A percentile compares a stretch with the other conserved stretches of the same genome.
phyloP scores from a whole-genome alignment of 2,329 filamentous ascomycete genomes.

The Penicillium sp. region DNA sequence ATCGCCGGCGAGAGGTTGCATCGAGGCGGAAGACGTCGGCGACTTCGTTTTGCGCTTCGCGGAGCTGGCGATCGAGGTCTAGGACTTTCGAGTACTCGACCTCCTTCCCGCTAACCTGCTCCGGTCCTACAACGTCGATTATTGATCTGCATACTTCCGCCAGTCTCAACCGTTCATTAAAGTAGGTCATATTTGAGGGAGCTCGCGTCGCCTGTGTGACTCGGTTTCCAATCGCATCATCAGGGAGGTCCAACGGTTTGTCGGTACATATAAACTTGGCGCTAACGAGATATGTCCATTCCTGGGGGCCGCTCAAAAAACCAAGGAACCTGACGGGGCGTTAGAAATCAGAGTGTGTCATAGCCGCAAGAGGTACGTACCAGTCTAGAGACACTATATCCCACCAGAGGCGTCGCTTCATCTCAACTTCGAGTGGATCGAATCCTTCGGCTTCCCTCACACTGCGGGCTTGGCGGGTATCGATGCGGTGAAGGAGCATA shows the following conservation, averaged over 20 bases:
- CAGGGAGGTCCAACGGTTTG: constrained; percentile 49
- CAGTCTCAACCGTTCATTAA: constrained; percentile 48
- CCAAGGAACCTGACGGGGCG: constrained; percentile 39
- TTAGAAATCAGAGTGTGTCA: not conserved
- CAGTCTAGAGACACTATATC: constrained; percentile 50
- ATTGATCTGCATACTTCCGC: constrained; percentile 47
- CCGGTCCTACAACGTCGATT: constrained; percentile 41
- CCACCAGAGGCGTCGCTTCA: constrained; percentile 51
- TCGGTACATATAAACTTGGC: constrained; percentile 49
- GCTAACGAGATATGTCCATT: constrained; percentile 50
- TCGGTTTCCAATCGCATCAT: constrained; percentile 39
- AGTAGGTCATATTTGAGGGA: constrained; percentile 53
- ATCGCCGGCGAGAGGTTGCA: constrained; percentile 30
- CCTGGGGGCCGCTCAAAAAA: constrained; percentile 49
- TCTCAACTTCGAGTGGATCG: constrained; percentile 38
- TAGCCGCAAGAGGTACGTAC: constrained; percentile 28
- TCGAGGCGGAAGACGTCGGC: constrained; percentile 47
- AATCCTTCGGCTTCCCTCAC: constrained; percentile 22
- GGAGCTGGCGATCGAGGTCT: constrained; percentile 41
- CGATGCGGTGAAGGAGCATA: constrained; percentile 43
- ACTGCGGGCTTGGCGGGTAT: constrained; percentile 28
- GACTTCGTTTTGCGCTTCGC: constrained; percentile 35
- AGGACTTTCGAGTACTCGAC: constrained; percentile 45
- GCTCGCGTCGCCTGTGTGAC: constrained; percentile 36
- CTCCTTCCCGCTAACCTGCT: constrained; percentile 31